phyloP scores from a whole-genome alignment of 768 basidiomycete species.

The Russula emetica region DNA sequence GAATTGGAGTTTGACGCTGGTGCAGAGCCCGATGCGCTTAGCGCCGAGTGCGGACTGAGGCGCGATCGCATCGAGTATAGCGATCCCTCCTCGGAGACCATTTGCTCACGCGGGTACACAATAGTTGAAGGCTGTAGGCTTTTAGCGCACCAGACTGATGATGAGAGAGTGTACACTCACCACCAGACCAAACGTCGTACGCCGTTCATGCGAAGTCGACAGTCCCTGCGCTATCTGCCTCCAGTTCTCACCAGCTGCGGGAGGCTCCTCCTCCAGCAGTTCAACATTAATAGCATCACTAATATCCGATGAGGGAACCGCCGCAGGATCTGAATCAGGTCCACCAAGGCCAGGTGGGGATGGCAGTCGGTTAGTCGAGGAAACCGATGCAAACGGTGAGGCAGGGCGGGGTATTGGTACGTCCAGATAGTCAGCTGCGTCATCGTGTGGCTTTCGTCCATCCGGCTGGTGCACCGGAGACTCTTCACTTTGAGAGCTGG shows the following conservation, averaged over 20 bases:
- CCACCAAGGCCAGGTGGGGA: slow-evolving; percentile 41
- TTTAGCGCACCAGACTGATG: background rate
- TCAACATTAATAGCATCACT: slow-evolving; percentile 45
- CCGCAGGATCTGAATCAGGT: slow-evolving; percentile 33
- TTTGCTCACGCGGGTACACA: slow-evolving; percentile 39
- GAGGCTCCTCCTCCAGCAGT: slow-evolving; percentile 66
- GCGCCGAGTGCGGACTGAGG: slow-evolving; percentile 44
- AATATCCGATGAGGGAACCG: slow-evolving; percentile 14
- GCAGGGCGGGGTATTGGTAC: slow-evolving; percentile 55
- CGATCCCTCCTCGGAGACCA: slow-evolving; percentile 60
- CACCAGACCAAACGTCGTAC: slow-evolving; percentile 61
- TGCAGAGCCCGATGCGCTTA: slow-evolving; percentile 49
- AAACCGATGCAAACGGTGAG: slow-evolving; percentile 45
- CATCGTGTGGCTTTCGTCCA: slow-evolving; percentile 24
- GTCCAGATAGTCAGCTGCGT: slow-evolving; percentile 47
- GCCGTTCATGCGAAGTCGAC: slow-evolving; percentile 35
- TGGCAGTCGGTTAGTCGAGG: slow-evolving; percentile 31
- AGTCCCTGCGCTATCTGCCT: slow-evolving; percentile 45
- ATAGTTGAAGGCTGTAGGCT: slow-evolving; percentile 39
- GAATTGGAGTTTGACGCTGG: slow-evolving; percentile 50
- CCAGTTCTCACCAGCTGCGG: slow-evolving; percentile 59
- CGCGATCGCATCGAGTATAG: slow-evolving; percentile 61
- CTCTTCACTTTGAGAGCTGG: background rate
- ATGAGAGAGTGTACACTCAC: slow-evolving; percentile 40
- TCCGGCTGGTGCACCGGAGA: slow-evolving; percentile 17